Base-by-base conservation (phyloP, 768 basidiomycete species). In the Gymnopilus dilepis region DNA sequence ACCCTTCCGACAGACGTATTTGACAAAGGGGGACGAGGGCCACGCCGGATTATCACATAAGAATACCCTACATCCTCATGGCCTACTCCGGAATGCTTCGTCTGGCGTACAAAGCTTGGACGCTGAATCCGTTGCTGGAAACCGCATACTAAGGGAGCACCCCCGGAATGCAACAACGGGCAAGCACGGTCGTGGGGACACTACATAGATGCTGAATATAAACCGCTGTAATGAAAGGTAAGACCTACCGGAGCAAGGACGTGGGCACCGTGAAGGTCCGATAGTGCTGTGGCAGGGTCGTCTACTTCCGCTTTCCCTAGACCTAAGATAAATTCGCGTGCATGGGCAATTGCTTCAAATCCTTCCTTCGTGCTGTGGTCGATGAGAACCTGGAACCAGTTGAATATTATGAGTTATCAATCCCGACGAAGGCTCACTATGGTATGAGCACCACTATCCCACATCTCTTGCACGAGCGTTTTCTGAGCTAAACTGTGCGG, bases 141-240 rank as follows among this genome's bases (percentile, higher is more conserved):
- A 17, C 90, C 87, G 70, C 97, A 99, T 43, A 85, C 78, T 1
- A 90, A 75, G 53, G 80, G 77, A 26, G 69, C 76, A 7, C 81
- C 72, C 34, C 86, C 85, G n/a, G 82, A 78, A 62, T 80, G 77
- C 69, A 84, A 81, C 26, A 98, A 76, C 1, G 97, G 96, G 73
- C 97, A 98, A 42, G 80, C 78, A 22, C 82, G 81, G 70, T 99
- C 96, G 69, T 99, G 97, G 12, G 97, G 94, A 70, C 97, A 99
- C 90, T 96, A 69, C 11, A 15, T 9, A 38, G 15, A 56, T 8
- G 28, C 30, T 65, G 13, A 61, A 43, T 43, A 41, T 52, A 48
- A 33, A n/a, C 60, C 28, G 43, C 66, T 33, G 69, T 48, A 48
- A 26, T 33, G 24, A 11, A 8, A 37, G 38, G 43, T 33, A 64